Conservation (phyloP, 2,329 filamentous ascomycete species). For the Arachnomyces sp. region DNA sequence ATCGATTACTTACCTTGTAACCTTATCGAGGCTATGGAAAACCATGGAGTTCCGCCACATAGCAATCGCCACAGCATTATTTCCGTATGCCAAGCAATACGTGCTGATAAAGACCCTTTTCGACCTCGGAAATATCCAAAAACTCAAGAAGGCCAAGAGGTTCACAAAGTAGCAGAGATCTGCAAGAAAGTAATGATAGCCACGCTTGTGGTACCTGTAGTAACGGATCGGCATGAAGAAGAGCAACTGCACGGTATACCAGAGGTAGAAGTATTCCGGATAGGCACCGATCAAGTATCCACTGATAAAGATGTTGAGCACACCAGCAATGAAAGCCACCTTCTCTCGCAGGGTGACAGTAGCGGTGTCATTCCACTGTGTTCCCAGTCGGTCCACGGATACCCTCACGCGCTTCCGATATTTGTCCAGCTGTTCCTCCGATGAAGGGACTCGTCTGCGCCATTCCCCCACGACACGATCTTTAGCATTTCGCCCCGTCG, state of each 20-base stretch:
- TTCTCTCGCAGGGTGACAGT: slow-evolving; percentile 87
- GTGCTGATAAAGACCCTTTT: slow-evolving; percentile 87
- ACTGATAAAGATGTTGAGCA: slow-evolving; percentile 95
- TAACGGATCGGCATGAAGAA: slow-evolving; percentile 97
- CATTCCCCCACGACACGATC: slow-evolving; percentile 89
- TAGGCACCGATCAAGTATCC: slow-evolving; percentile 85
- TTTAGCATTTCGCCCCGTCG: slow-evolving; percentile 68
- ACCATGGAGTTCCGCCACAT: slow-evolving; percentile 99
- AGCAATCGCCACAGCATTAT: slow-evolving; percentile 94
- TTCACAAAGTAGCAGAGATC: slow-evolving; percentile 99
- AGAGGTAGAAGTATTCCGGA: slow-evolving; percentile 80
- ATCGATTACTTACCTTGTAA: slow-evolving; percentile 66
- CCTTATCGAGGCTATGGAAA: slow-evolving; percentile 97
- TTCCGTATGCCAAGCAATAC: slow-evolving; percentile 88
- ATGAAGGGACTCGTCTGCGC: slow-evolving; percentile 74
- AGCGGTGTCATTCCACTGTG: slow-evolving; percentile 82
- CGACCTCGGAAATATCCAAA: slow-evolving; percentile 86
- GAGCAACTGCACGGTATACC: slow-evolving; percentile 79
- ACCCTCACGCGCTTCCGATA: slow-evolving; percentile 81
- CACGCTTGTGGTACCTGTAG: slow-evolving; percentile 82
- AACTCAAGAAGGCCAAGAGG: slow-evolving; percentile 66
- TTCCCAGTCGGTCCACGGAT: slow-evolving; percentile 79
- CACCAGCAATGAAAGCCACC: slow-evolving; percentile 88
- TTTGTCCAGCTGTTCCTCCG: slow-evolving; percentile 86
- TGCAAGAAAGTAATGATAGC: slow-evolving; percentile 94